Conservation (phyloP, 768 basidiomycete species). For the Collybia sp. region DNA sequence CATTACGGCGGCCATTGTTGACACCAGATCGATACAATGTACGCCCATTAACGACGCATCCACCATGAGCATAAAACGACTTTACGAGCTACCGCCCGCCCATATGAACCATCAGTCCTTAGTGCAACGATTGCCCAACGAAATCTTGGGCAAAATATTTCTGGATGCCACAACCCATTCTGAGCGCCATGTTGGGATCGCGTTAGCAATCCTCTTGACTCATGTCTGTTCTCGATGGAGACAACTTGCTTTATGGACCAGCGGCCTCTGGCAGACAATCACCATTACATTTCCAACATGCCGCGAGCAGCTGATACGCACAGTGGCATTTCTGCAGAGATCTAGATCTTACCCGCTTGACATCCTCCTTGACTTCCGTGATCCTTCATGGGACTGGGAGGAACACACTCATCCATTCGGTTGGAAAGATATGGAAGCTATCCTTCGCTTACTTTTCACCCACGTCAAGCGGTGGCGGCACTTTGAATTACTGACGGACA, state of each 20-base stretch:
- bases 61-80: conserved; percentile 12
- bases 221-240: conserved; percentile 52
- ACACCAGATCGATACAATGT: too few species aligned
- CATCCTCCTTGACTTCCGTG: conserved; percentile 54
- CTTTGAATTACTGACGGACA: conserved; percentile 52
- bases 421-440: conserved; percentile 37
- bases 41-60: background rate
- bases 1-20: too few species aligned
- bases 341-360: conserved; percentile 43
- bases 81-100: conserved; percentile 3
- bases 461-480: conserved; percentile 42
- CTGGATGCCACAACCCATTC: conserved; percentile 19
- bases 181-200: conserved; percentile 17
- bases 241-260: conserved; percentile 36
- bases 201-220: conserved; percentile 29
- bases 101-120: conserved; percentile 2
- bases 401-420: conserved; percentile 40
- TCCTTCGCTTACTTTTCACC: conserved; percentile 40
- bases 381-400: conserved; percentile 52
- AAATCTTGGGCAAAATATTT: conserved; percentile 32
- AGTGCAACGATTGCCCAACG: conserved; percentile 24
- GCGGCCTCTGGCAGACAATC: conserved; percentile 49
- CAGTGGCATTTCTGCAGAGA: conserved; percentile 34
- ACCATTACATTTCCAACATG: conserved; percentile 38
- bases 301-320: conserved; percentile 29